Percentiles rank a stretch among this genome's conserved stretches.
Conservation (phyloP, 345 rosid genomes). For the Pistacia integerrima region DNA sequence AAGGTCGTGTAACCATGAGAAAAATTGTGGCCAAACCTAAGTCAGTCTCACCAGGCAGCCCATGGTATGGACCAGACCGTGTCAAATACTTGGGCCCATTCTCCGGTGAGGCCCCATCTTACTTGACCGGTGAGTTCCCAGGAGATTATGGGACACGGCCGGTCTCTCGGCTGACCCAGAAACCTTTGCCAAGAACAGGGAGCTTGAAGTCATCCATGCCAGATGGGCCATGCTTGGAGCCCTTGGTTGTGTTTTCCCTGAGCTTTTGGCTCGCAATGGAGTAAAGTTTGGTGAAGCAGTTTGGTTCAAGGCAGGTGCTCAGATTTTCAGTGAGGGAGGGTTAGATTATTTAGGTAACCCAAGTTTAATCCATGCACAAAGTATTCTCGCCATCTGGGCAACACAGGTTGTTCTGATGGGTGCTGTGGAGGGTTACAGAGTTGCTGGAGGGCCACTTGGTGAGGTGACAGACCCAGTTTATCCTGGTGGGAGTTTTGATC, state of each 20-base stretch:
- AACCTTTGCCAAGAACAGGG: conserved; percentile 28
- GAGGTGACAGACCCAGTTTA: conserved; percentile 10
- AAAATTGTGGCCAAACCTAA: conserved; percentile 10
- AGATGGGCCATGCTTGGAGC: conserved; percentile 27
- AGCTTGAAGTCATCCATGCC: conserved; percentile 20
- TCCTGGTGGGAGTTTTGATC: conserved; percentile 10
- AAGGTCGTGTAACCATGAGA: conserved; percentile 27
- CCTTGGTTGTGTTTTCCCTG: conserved; percentile 15
- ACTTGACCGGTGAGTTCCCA: conserved; percentile 32
- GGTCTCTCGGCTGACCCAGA: conserved; percentile 33
- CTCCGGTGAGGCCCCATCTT: conserved; percentile 31
- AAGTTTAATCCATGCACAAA: conserved; percentile 9
- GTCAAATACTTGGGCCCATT: conserved; percentile 34
- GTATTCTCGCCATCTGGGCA: conserved; percentile 18
- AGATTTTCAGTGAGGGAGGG: conserved; percentile 22
- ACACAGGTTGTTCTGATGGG: conserved; percentile 22
- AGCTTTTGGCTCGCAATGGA: conserved; percentile 17
- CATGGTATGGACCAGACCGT: conserved; percentile 35
- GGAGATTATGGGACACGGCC: conserved; percentile 39
- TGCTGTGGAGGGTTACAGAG: conserved; percentile 20
- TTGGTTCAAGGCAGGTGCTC: conserved; percentile 20
- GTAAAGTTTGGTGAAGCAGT: conserved; percentile 21
- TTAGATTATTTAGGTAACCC: conserved; percentile 18
- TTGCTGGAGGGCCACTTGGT: conserved; percentile 16
- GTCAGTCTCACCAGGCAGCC: conserved; percentile 26